Conservation (phyloP, 2,329 filamentous ascomycete species). For the Pseudogymnoascus sp. region DNA sequence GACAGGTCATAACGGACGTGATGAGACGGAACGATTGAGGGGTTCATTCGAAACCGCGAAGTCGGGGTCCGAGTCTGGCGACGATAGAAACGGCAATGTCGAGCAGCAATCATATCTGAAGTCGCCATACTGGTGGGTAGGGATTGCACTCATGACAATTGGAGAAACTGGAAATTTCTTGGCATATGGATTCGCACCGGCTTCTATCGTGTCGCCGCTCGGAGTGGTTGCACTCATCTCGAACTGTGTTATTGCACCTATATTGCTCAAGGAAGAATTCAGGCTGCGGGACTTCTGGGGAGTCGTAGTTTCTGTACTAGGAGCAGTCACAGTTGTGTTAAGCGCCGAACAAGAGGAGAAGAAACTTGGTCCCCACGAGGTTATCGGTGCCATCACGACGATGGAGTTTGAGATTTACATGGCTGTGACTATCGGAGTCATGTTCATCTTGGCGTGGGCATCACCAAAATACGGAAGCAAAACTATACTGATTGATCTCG, state of each 20-base stretch:
- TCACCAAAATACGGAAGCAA: constrained; percentile 78
- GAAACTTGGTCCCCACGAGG: constrained; percentile 81
- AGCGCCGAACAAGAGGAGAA: constrained; percentile 85
- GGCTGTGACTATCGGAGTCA: constrained; percentile 64
- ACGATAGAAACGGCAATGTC: constrained; percentile 29
- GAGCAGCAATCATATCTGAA: constrained; percentile 58
- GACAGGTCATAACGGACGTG: constrained; percentile 26
- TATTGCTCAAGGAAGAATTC: constrained; percentile 87
- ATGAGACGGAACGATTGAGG: constrained; percentile 44
- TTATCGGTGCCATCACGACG: constrained; percentile 80
- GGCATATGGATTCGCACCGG: constrained; percentile 94
- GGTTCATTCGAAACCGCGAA: constrained; percentile 41
- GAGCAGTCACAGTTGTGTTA: constrained; percentile 85
- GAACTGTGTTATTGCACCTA: constrained; percentile 92
- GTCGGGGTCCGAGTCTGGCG: constrained; percentile 21
- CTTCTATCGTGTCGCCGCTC: constrained; percentile 91
- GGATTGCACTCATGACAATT: constrained; percentile 83
- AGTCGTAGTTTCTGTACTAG: constrained; percentile 76
- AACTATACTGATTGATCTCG: constrained; percentile 85
- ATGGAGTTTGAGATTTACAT: constrained; percentile 90
- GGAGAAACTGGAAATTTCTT: constrained; percentile 95
- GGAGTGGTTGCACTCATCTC: constrained; percentile 95
- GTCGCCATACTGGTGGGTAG: constrained; percentile 94
- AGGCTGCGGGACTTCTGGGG: constrained; percentile 78
- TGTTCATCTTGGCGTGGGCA: constrained; percentile 68